Base-by-base conservation (phyloP, 345 rosid species). In the Balakata baccata region DNA sequence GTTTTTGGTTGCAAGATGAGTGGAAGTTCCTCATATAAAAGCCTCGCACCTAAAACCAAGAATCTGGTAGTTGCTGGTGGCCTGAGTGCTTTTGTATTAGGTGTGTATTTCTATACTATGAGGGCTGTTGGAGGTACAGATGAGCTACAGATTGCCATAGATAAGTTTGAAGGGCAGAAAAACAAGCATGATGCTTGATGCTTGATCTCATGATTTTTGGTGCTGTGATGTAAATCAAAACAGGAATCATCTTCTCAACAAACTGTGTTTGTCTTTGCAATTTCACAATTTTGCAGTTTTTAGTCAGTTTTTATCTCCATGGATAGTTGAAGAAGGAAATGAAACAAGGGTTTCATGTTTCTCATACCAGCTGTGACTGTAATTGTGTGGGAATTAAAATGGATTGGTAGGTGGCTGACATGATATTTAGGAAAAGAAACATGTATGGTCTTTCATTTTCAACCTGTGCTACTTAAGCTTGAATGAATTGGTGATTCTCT, bases 21-120 rank as follows among this genome's bases (percentile, higher is more conserved):
- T 2, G 96, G 92, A 23, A 39, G 85, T 78, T 82, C 71, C 6
- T 83, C 87, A 71, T 85, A 16, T 62, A 69, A 70, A 53, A 84
- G 73, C 79, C 92, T 92, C 22, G 83, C 89, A 20, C 89, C 96
- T 0, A 91, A 83, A 83, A 76, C 87, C 41, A 94, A 89, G 92
- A 94, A 94, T 80, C 47, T 81, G 66, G 83, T 87, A 2, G 92
- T 94, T 45, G 97, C 95, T 0, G 97, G 98, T 0, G 90, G 97
- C 54, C 78, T 94, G 84, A 76, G 90, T 3, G 83, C 85, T 3
- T 94, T 92, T 64, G 97, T 90, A 2, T 85, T 88, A 62, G 96
- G 98, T 52, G 97, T 92, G 6, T 94, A 94, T 69, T 85, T 90
- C 85, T 94, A 94, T 86, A 94, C 98, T 41, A 92, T 94, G 97